Base-by-base conservation (phyloP, 2,329 filamentous ascomycete species). In the Colletotrichum zoysiae region DNA sequence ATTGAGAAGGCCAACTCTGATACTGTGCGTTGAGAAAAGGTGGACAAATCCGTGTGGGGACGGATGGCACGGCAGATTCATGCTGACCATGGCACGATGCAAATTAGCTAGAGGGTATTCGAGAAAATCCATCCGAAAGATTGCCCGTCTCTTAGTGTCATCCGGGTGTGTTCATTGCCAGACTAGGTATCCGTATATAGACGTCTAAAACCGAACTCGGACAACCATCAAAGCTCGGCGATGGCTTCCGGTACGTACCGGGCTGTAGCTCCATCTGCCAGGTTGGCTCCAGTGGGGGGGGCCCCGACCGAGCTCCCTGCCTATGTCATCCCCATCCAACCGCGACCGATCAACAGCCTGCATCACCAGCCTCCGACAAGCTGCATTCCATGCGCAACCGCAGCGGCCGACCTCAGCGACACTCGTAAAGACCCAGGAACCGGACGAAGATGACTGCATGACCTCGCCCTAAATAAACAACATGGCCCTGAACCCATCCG, bases 401-500 rank as follows among this genome's bases (percentile, higher is more conserved):
- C 63, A 56, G 51, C 65, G 44, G 60, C 35, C 42, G 57, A 69
- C 12, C 50, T 58, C 44, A 60, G 55, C 68, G 42, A 61, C 46
- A 59, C 65, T 67, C 58, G 33, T 61, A 48, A 46, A 58, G 30
- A 67, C 12, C 18, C 59, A 16, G 30, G 55, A 53, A 12, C 40
- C 56, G 42, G 71, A 60, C 67, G 61, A 71, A 44, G 44, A 73
- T 73, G 70, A 53, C 23, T 46, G 65, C 40, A 69, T 73, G 71
- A 71, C 40, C 64, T 33, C 55, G 40, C 33, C 30, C 23, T 23
- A 58, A 60, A 23, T n/a, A 26, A 20, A 18, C 40, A 70, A 20
- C 65, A 94, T 94, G 92, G 90, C 91, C 84, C 88, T 92, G 84
- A 89, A 92, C 80, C 83, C 87, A 78, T 87, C 90, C 78, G 90